Evolutionary conservation across 2,329 filamentous ascomycete genomes (phyloP).

Genomic region (Laburnicola sp.): DNA sequence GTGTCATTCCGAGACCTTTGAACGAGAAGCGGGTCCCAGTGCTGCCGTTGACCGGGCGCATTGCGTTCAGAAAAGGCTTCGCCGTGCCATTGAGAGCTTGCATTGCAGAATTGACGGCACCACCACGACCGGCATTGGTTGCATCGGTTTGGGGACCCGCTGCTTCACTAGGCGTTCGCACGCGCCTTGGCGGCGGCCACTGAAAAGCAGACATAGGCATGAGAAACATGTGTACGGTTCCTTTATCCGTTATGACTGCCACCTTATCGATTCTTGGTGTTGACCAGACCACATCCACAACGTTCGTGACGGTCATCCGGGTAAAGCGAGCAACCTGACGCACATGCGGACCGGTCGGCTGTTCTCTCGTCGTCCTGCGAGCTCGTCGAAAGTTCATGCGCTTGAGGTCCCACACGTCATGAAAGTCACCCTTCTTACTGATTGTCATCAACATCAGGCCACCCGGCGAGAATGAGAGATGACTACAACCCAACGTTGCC

Average conservation of each 20-base stretch:
- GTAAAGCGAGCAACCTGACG: conserved; percentile 87
- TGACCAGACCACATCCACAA: conserved; percentile 89
- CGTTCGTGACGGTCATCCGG: conserved; percentile 86
- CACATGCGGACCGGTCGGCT: conserved; percentile 55
- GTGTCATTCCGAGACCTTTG: conserved; percentile 45
- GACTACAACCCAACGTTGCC: conserved; percentile 75
- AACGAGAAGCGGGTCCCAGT: conserved; percentile 41
- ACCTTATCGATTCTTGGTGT: conserved; percentile 77
- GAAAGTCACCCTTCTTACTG: conserved; percentile 80
- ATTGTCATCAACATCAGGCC: conserved; percentile 76
- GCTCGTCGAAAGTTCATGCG: conserved; percentile 53
- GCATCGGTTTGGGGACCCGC: conserved; percentile 38
- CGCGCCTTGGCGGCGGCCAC: conserved; percentile 73
- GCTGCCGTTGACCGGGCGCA: conserved; percentile 40
- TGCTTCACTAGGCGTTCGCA: conserved; percentile 31
- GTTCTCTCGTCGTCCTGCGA: conserved; percentile 36
- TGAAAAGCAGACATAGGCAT: conserved; percentile 80
- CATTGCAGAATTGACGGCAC: conserved; percentile 46
- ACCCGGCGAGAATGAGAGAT: conserved; percentile 74
- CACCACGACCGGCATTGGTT: conserved; percentile 35
- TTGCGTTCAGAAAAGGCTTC: conserved; percentile 43
- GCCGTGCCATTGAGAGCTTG: conserved; percentile 51
- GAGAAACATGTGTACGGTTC: conserved; percentile 92
- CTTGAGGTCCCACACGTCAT: conserved; percentile 80
- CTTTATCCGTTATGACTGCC: conserved; percentile 88